Base-by-base conservation (phyloP, 1,284 basidiomycete species). In the Clitocybe nebularis region DNA sequence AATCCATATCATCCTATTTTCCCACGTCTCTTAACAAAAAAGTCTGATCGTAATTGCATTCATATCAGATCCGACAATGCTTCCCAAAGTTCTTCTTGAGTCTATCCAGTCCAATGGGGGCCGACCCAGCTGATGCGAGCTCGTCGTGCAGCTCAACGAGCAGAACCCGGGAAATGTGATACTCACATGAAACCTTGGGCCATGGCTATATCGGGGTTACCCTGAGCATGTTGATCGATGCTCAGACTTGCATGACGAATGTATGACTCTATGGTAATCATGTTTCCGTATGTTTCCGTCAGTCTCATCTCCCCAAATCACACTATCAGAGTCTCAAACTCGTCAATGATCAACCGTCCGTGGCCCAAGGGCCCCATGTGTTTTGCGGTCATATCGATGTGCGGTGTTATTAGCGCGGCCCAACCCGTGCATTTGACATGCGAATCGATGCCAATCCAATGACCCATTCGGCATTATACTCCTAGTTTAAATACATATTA, bases 1-100 rank as follows among this genome's bases (percentile, higher is more conserved):
- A 54, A 48, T 49, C 50, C 50, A 48, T 53, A 49, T 34, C 36
- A 46, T 52, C 38, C 44, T 30, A 51, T 43, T 53, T 59, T 59
- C 57, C 55, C 57, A 59, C 57, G 55, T 51, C 49, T 50, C 47
- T 54, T 46, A 50, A 50, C 39, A 28, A 37, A 36, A 54, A 54
- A 50, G 47, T 46, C 51, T 47, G 47, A 46, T 44, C 26, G 26
- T 36, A 41, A 39, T 43, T 43, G 41, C 17, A 39, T 26, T 24
- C 24, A 38, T 45, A 51, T 49, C 46, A 53, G 49, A 52, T 52
- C 50, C 51, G 30, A 23, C 24, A 11, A 39, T n/a, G n/a, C n/a
- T n/a, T n/a, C n/a, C n/a, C n/a, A n/a, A n/a, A n/a, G n/a, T n/a
- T n/a, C n/a, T n/a, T n/a, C n/a, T n/a, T n/a, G n/a, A n/a, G n/a